Evolutionary conservation across 495 filamentous ascomycete genomes (phyloP), one percentile per base, ranked within the genome.

Genomic region (Umbilicaria muhlenbergii): DNA sequence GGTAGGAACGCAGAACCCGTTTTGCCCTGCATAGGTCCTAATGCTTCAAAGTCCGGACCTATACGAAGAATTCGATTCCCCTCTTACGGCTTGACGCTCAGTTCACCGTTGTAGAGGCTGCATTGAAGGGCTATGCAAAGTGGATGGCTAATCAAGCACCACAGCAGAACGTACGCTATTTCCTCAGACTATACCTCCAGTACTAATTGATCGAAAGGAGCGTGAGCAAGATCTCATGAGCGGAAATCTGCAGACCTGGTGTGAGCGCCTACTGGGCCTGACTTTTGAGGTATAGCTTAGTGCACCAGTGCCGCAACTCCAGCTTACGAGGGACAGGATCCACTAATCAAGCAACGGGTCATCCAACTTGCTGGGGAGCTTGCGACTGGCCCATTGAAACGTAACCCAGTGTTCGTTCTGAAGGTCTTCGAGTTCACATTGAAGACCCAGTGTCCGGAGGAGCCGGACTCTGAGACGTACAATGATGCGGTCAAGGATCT

Each of bases 401-500:
- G 77, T 44, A 81, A 81, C 32, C 70, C 83, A 1, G 70, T 68
- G 19, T 84, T 93, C 58, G 91, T 91, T 52, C 64, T 94, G 28
- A 84, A 80, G 48, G 81, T 94, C 18, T 71, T 96, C 10, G 85
- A 93, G 53, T 82, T 94, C 54, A 85, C 92, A 44, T 74, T 98
- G 21, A 80, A 86, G 59, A 85, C 82, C 21, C 74, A 78, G 51
- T 77, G 83, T 18, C 68, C 70, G 5, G 75, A 85, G 33, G 70
- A 83, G 37, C 74, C 80, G 0, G 70, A 75, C 19, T 75, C 77
- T 51, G 69, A 71, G 18, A 64, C 72, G 17, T 95, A 89, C 61
- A 83, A 81, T 5, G 92, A 96, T 46, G 85, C 91, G n/a, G 80
- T 94, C 18, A 85, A 85, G 46, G 83, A 89, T 41, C 70, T 98